Percentiles rank a stretch among this genome's conserved stretches.
These are phyloP conservation scores for Monosporascus sp. DNA, from an alignment of 2,329 filamentous ascomycete genomes.

Conservation along the genomic window DNA sequence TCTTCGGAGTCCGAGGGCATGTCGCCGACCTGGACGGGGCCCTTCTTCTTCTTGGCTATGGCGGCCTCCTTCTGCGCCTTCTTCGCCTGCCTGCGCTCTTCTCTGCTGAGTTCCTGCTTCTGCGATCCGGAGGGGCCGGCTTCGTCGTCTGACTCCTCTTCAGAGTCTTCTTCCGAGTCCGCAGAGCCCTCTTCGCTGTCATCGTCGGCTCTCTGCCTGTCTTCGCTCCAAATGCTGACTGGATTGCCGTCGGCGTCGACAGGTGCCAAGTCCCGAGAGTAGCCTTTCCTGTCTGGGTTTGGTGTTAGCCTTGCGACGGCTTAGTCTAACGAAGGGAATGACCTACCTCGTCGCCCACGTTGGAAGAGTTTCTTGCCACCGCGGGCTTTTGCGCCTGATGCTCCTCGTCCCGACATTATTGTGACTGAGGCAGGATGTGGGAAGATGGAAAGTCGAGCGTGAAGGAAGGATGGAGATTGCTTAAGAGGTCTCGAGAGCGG, in stretches of 20 bases:
- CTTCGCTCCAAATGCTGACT: conserved; percentile 78
- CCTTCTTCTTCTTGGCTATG: conserved; percentile 68
- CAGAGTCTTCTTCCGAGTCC: conserved; percentile 43
- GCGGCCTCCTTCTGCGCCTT: conserved; percentile 91
- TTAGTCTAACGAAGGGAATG: neutral
- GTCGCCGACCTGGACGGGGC: conserved; percentile 75
- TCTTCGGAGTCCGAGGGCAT: conserved; percentile 68
- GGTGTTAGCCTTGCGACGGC: neutral
- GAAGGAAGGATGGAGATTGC: conserved; percentile 5
- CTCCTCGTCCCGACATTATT: conserved; percentile 39
- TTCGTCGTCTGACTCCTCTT: conserved; percentile 16
- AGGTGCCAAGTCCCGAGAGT: conserved; percentile 85
- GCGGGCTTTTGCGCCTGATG: conserved; percentile 50
- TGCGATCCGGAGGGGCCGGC: conserved; percentile 38
- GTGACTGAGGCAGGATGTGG: neutral
- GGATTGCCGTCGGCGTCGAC: conserved; percentile 86
- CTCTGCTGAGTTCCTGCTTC: conserved; percentile 64
- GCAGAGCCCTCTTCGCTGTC: conserved; percentile 41
- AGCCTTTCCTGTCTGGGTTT: conserved; percentile 79
- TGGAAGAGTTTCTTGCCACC: conserved; percentile 94
- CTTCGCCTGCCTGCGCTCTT: conserved; percentile 80
- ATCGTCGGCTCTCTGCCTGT: conserved; percentile 43
- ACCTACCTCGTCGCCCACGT: conserved; percentile 80
- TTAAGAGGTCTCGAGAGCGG: neutral
- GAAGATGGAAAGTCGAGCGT: neutral